These are phyloP conservation scores for Phytophthora nicotianae DNA, from an alignment of 352 stramenopile genomes.

Conservation along the genomic window DNA sequence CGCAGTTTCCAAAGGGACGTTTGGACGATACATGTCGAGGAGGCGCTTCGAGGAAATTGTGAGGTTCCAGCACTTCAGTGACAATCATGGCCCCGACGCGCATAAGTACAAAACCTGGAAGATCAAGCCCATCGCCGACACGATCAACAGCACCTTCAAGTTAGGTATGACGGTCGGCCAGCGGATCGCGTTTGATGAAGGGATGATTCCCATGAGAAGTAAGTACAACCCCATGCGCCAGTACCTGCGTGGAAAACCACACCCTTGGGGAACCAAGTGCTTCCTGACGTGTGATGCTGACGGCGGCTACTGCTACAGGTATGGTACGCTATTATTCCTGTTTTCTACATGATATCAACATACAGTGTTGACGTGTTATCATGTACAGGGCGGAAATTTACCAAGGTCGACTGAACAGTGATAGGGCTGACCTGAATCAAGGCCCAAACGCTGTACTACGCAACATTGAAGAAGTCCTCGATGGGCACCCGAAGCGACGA, in stretches of 20 bases:
- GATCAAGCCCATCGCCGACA: neutral
- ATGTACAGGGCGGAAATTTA: too few species aligned
- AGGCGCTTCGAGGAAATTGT: conserved; percentile 1
- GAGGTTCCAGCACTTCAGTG: neutral
- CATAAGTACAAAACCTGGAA: neutral
- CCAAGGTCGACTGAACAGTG: too few species aligned
- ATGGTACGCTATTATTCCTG: neutral
- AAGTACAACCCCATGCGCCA: conserved; percentile 5
- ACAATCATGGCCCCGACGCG: neutral
- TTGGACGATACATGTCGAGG: neutral
- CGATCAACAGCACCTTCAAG: neutral
- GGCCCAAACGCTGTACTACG: too few species aligned
- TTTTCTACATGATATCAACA: too few species aligned
- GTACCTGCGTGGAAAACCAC: neutral
- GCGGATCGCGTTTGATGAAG: neutral
- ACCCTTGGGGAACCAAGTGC: conserved; percentile 1
- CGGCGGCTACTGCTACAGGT: conserved; percentile 4
- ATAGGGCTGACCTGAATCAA: too few species aligned
- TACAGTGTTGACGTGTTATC: too few species aligned
- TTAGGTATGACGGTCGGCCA: neutral
- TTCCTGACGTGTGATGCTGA: conserved; percentile 7
- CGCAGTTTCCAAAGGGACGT: neutral
- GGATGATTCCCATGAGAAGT: neutral
- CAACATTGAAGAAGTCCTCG: too few species aligned
- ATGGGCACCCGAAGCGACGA: too few species aligned